Evolutionary conservation across 2,329 filamentous ascomycete species (phyloP).

Genomic region (Hirsutella rhossiliensis): DNA sequence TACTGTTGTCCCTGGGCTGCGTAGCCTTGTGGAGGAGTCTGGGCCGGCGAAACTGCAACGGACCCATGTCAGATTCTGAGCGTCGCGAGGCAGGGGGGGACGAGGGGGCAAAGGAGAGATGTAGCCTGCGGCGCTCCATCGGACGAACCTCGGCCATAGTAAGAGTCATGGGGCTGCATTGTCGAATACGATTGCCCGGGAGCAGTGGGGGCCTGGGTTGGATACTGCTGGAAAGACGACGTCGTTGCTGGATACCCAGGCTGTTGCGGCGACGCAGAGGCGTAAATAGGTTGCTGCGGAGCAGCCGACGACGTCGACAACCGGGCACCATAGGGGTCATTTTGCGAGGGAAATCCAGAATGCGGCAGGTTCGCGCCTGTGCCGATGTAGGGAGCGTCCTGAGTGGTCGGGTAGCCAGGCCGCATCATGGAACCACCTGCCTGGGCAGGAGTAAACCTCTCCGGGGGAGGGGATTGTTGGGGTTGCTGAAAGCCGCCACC

Average conservation of each 20-base stretch:
- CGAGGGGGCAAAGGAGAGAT: neutral
- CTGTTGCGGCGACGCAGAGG: conserved; percentile 17
- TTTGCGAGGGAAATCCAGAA: conserved; percentile 9
- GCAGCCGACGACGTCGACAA: conserved; percentile 16
- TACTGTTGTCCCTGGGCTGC: conserved; percentile 37
- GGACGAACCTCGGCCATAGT: conserved; percentile 51
- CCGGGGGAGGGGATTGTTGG: conserved; percentile 20
- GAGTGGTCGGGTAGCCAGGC: conserved; percentile 15
- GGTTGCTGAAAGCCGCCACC: conserved; percentile 17
- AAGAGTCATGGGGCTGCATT: conserved; percentile 38
- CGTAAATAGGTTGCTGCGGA: conserved; percentile 20
- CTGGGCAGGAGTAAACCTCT: conserved; percentile 19
- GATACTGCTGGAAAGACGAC: conserved; percentile 18
- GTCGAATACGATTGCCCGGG: conserved; percentile 19
- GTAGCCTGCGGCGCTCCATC: neutral
- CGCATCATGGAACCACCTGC: conserved; percentile 18
- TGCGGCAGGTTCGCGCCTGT: conserved; percentile 23
- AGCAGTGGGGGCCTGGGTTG: conserved; percentile 22
- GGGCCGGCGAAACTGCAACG: conserved; percentile 40
- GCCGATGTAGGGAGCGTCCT: conserved; percentile 21
- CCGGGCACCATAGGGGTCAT: conserved; percentile 20
- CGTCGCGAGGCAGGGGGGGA: conserved; percentile 1
- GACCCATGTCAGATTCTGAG: conserved; percentile 22
- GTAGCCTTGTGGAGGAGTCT: conserved; percentile 24
- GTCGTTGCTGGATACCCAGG: conserved; percentile 18